A percentile compares a stretch with the other conserved stretches of the same genome.
phyloP scores from a whole-genome alignment of 1,139 yeast genomes.

The Hyphopichia buzzinii region DNA sequence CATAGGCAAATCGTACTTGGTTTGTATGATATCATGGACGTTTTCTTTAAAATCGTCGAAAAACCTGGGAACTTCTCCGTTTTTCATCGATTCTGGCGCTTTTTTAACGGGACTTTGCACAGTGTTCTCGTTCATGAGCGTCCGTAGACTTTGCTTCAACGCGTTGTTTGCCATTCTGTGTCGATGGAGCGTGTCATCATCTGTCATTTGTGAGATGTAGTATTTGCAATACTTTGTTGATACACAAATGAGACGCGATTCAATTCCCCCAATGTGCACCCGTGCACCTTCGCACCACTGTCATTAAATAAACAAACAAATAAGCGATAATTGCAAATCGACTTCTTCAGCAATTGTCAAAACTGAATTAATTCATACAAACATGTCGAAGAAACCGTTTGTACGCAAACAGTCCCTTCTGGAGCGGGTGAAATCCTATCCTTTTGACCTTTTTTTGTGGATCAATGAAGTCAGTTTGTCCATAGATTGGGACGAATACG shows the following conservation, averaged over 20 bases:
- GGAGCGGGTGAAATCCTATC: constrained; percentile 46
- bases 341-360: too few relatives aligned
- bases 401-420: constrained; percentile 33
- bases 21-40: constrained; percentile 9
- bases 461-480: constrained; percentile 52
- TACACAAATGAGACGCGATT: too few relatives aligned
- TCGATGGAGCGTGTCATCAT: constrained; percentile 3
- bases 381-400: constrained; percentile 3
- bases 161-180: constrained; percentile 1
- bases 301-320: too few relatives aligned
- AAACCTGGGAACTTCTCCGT: constrained; percentile 2
- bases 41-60: constrained; percentile 11
- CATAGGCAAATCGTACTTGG: constrained; percentile 13
- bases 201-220: background rate
- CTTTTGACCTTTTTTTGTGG: constrained; percentile 54
- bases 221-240: background rate
- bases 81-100: constrained; percentile 1
- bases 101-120: background rate
- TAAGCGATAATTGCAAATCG: too few relatives aligned
- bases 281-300: too few relatives aligned
- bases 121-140: constrained; percentile 3
- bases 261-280: too few relatives aligned
- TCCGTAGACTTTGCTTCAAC: constrained; percentile 5
- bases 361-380: too few relatives aligned
- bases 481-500: constrained; percentile 65